Evolutionary conservation across 305 asterid species (phyloP).

Genomic region (Caryopteris hybrid): DNA sequence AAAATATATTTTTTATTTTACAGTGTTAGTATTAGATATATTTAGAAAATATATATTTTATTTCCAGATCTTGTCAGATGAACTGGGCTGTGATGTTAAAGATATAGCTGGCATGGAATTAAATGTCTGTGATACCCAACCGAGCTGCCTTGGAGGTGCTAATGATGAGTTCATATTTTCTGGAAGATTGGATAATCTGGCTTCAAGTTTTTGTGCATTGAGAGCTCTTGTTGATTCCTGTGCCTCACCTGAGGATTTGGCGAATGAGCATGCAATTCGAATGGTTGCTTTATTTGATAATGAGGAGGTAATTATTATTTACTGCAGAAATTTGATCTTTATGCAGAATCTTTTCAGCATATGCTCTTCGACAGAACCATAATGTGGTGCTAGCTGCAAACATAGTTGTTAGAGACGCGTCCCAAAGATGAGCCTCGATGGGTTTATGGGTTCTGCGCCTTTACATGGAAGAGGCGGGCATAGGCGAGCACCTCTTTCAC

Average conservation of each 20-base stretch:
- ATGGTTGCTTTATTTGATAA: slow-evolving; percentile 97
- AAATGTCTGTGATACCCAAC: slow-evolving; percentile 94
- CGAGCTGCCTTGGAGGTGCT: slow-evolving; percentile 99
- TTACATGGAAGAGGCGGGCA: too few species aligned
- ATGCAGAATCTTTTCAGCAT: neutral
- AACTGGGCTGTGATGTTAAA: slow-evolving; percentile 75
- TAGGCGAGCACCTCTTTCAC: too few species aligned
- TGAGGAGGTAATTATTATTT: slow-evolving; percentile 63
- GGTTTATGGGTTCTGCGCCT: too few species aligned
- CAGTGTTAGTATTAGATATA: neutral
- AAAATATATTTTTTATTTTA: slow-evolving; percentile 10
- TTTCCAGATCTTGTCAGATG: slow-evolving; percentile 82
- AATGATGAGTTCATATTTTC: slow-evolving; percentile 91
- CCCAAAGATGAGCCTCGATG: too few species aligned
- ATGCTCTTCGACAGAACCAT: neutral
- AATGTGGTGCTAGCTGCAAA: neutral
- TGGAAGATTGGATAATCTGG: slow-evolving; percentile 98
- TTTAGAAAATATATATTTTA: slow-evolving; percentile 3
- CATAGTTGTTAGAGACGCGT: too few species aligned
- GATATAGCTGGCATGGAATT: slow-evolving; percentile 82
- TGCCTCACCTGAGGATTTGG: slow-evolving; percentile 62
- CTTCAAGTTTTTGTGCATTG: slow-evolving; percentile 93
- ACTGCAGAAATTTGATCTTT: slow-evolving; percentile 7
- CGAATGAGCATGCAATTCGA: slow-evolving; percentile 68
- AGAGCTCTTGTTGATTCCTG: slow-evolving; percentile 94